These are phyloP conservation scores for Gossypium lobatum DNA, from an alignment of 441 rosid genomes.

Conservation along the genomic window DNA sequence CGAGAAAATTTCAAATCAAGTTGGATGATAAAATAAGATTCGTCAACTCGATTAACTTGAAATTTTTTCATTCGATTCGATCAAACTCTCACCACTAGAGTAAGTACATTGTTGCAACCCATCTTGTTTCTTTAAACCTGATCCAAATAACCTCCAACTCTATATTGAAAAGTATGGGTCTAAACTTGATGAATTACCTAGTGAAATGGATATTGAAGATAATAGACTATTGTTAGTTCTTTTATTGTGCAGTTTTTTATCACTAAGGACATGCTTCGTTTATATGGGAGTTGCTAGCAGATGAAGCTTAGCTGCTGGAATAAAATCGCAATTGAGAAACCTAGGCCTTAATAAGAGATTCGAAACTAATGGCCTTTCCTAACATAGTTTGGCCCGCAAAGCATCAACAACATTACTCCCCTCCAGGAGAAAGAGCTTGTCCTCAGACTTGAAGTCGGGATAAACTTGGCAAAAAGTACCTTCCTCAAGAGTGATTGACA, in stretches of 20 bases:
- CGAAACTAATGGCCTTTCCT: not conserved
- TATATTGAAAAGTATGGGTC: not conserved
- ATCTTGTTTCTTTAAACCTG: not conserved
- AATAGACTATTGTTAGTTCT: not conserved
- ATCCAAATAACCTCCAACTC: not conserved
- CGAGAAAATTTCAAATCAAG: too few species aligned
- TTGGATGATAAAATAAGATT: too few species aligned
- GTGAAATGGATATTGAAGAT: not conserved
- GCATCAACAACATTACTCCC: not conserved
- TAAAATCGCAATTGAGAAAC: not conserved
- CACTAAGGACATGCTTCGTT: not conserved
- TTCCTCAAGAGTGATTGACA: too few species aligned
- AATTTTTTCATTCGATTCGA: not conserved
- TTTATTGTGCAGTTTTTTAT: not conserved
- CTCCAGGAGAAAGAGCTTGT: too few species aligned
- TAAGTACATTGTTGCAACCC: not conserved
- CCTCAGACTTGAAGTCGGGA: too few species aligned
- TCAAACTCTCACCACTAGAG: not conserved
- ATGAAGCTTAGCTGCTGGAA: not conserved
- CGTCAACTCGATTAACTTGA: too few species aligned
- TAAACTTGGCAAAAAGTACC: too few species aligned
- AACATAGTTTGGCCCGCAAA: not conserved
- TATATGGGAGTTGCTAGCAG: not conserved
- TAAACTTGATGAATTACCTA: not conserved
- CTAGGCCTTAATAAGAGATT: not conserved